A percentile compares a stretch with the other conserved stretches of the same genome.
phyloP scores from a whole-genome alignment of 2,329 filamentous ascomycete genomes.

The Teratosphaeria pseudoeucalypti region DNA sequence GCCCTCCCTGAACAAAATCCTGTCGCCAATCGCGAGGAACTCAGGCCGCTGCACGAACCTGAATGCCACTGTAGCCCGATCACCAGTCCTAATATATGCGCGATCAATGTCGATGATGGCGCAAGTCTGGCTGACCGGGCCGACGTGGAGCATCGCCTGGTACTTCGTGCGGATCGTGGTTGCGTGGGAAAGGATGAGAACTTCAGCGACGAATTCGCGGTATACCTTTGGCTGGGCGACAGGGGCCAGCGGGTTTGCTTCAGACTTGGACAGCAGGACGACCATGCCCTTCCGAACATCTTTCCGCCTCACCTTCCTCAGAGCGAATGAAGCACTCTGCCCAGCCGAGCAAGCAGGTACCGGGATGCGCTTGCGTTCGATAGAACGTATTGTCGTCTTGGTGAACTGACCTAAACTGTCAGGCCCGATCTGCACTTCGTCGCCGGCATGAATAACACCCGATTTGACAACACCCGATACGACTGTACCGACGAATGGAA shows the following conservation, averaged over 20 bases:
- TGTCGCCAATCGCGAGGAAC: slow-evolving; percentile 78
- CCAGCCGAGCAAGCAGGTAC: slow-evolving; percentile 84
- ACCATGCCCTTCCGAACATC: slow-evolving; percentile 98
- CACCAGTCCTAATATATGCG: slow-evolving; percentile 88
- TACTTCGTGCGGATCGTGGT: slow-evolving; percentile 97
- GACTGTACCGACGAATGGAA: slow-evolving; percentile 92
- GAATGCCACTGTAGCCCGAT: slow-evolving; percentile 89
- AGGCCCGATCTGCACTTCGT: slow-evolving; percentile 77
- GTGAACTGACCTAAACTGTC: slow-evolving; percentile 85
- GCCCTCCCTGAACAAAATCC: slow-evolving; percentile 86
- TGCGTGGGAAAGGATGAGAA: slow-evolving; percentile 87
- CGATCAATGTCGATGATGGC: slow-evolving; percentile 95
- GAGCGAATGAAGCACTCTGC: slow-evolving; percentile 82
- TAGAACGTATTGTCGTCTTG: slow-evolving; percentile 76
- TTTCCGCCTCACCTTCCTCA: slow-evolving; percentile 77
- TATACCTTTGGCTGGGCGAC: slow-evolving; percentile 40
- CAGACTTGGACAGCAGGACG: slow-evolving; percentile 66
- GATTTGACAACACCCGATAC: slow-evolving; percentile 85
- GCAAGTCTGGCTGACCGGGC: slow-evolving; percentile 88
- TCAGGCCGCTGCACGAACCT: slow-evolving; percentile 89
- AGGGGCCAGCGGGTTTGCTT: slow-evolving; percentile 42
- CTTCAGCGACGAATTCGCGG: slow-evolving; percentile 53
- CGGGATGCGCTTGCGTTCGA: slow-evolving; percentile 84
- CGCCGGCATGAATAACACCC: slow-evolving; percentile 78
- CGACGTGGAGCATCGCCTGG: slow-evolving; percentile 96